Base-by-base conservation (phyloP, 2,329 filamentous ascomycete species). In the Fonsecaea multimorphosa region DNA sequence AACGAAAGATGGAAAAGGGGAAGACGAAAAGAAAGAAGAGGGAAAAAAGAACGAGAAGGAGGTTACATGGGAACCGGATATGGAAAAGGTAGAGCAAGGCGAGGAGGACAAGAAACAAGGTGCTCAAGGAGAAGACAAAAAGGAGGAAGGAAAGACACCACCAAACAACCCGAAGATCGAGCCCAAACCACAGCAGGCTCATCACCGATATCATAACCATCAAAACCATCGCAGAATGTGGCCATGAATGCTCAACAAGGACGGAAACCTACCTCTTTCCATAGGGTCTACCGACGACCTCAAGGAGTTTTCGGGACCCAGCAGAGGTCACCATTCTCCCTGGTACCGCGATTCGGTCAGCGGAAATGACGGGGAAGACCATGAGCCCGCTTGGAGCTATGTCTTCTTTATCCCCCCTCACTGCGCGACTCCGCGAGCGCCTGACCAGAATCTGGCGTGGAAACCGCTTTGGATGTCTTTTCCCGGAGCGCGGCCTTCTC, bases 141-240 rank as follows among this genome's bases (percentile, higher is more conserved):
- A 31, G 14, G 27, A 59, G 24, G 40, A 59, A n/a, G 32, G 49
- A 24, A 16, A 53, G 19, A 1, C 52, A 11, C 54, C 31, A 51
- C 34, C 58, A 38, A 52, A 36, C n/a, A 8, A 49, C 16, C 24
- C 56, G 2, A 16, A 49, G 4, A 31, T 32, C 22, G 14, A 46
- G 7, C 31, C 58, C 58, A 53, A 53, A 34, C 44, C 44, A 36
- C 29, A 8, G 22, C 46, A 52, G 22, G 31, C 29, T 36, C 58
- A 60, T 22, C 54, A 66, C 27, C 24, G 58, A 16, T 51, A 55
- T 27, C 63, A 53, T 11, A 57, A 63, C 29, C 56, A 54, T 34
- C 44, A 58, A 1, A 60, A 68, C 12, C 24, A 40, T 38, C 56
- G 54, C 34, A 34, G 55, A 59, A 32, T 40, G 32, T 57, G 49